Percentiles rank a stretch among this genome's conserved stretches.
Evolutionary conservation across 176 grass and related monocot genomes (phyloP).

Genomic region (Triticum turgidum): DNA sequence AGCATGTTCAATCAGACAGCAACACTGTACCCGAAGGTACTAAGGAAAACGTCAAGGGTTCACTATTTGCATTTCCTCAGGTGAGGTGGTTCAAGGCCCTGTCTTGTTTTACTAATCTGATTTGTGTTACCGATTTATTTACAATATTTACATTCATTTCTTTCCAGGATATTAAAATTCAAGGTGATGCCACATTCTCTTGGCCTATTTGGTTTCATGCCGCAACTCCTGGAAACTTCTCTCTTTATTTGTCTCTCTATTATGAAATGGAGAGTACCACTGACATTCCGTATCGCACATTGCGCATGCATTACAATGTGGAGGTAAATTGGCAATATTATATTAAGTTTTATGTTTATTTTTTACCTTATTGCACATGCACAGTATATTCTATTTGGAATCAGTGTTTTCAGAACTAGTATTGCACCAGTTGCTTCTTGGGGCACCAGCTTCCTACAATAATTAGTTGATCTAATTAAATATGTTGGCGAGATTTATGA

Average conservation of each 20-base stretch:
- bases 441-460: background rate
- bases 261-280: conserved; percentile 86
- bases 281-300: conserved; percentile 86
- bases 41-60: conserved; percentile 46
- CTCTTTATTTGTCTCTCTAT: conserved; percentile 85
- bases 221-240: conserved; percentile 64
- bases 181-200: conserved; percentile 61
- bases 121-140: background rate
- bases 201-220: conserved; percentile 99
- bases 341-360: background rate
- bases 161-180: conserved; percentile 63
- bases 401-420: conserved; percentile 11
- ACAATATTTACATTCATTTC: conserved; percentile 30
- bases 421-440: background rate
- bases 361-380: conserved; percentile 6
- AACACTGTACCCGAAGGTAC: conserved; percentile 15
- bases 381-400: background rate
- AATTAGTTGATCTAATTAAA: background rate
- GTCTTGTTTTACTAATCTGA: conserved; percentile 7
- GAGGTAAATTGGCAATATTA: conserved; percentile 52
- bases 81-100: conserved; percentile 44
- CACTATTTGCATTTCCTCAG: conserved; percentile 83
- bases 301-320: conserved; percentile 76
- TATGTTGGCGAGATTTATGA: background rate
- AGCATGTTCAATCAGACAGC: conserved; percentile 45